These are phyloP conservation scores for Suhomyces bribrorum DNA, from an alignment of 1,139 yeast species.

Conservation along the genomic window DNA sequence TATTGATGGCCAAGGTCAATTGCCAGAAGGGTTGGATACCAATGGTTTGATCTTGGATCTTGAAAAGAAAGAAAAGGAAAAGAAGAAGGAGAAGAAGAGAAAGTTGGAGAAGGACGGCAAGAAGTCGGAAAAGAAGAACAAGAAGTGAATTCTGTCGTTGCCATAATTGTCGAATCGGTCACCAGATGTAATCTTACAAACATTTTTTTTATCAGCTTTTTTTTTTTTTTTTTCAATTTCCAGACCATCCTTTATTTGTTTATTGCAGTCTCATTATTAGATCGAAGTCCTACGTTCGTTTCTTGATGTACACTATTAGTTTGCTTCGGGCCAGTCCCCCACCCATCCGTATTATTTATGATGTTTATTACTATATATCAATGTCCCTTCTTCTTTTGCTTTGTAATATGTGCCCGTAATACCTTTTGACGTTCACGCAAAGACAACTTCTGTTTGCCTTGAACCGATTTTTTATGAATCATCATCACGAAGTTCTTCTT, in stretches of 20 bases:
- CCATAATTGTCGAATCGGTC: no score
- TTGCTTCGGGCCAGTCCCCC: conserved; percentile 10
- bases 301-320: conserved; percentile 10
- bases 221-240: no score
- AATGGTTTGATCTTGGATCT: conserved; percentile 5
- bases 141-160: no score
- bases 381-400: conserved; percentile 84
- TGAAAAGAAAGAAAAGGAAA: conserved; percentile 18
- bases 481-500: conserved; percentile 99
- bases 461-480: conserved; percentile 92
- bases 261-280: no score
- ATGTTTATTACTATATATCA: conserved; percentile 19
- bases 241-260: no score
- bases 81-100: conserved; percentile 31
- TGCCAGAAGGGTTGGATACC: conserved; percentile 1
- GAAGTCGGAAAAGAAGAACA: conserved; percentile 17
- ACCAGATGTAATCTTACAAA: no score
- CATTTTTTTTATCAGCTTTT: no score
- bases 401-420: conserved; percentile 78
- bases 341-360: conserved; percentile 5
- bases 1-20: conserved; percentile 2
- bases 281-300: background rate
- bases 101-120: conserved; percentile 21
- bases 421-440: conserved; percentile 88
- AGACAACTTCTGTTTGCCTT: conserved; percentile 89